Conservation (phyloP, 129 eudicot genomes). For the Artemisia argyi region DNA sequence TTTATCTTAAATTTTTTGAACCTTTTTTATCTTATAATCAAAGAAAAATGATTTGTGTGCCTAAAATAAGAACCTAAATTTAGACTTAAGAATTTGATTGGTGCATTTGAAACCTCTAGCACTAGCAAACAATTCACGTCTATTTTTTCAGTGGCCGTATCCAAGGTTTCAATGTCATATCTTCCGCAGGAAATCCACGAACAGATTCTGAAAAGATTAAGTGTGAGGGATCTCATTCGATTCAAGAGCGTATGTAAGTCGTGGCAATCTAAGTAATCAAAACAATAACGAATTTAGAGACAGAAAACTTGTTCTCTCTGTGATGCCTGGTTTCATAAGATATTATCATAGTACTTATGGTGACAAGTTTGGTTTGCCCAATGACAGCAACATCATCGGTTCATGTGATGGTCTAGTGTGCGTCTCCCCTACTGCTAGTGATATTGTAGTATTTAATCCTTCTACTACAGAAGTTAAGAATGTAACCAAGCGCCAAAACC, state of each 20-base stretch:
- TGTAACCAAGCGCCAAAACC: neutral
- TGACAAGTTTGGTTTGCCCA: neutral
- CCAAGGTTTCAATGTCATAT: conserved; percentile 1
- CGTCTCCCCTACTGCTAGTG: neutral
- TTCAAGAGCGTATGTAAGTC: conserved; percentile 8
- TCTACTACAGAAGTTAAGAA: neutral
- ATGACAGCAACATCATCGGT: neutral
- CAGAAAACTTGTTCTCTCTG: neutral
- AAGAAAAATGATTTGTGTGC: too few species aligned
- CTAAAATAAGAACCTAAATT: too few species aligned
- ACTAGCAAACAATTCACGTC: too few species aligned
- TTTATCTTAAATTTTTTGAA: too few species aligned
- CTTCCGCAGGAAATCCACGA: neutral
- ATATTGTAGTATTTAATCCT: neutral
- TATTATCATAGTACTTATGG: neutral
- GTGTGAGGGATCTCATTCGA: neutral
- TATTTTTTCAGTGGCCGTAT: neutral
- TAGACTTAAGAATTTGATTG: too few species aligned
- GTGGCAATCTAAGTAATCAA: neutral
- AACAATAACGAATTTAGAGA: neutral
- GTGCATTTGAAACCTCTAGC: too few species aligned
- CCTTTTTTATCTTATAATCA: too few species aligned
- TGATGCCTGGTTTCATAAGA: neutral
- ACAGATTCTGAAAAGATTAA: neutral
- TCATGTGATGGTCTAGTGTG: conserved; percentile 1